These are phyloP conservation scores for Magnusiomyces magnusii DNA, from an alignment of 1,139 yeast species.

Conservation along the genomic window DNA sequence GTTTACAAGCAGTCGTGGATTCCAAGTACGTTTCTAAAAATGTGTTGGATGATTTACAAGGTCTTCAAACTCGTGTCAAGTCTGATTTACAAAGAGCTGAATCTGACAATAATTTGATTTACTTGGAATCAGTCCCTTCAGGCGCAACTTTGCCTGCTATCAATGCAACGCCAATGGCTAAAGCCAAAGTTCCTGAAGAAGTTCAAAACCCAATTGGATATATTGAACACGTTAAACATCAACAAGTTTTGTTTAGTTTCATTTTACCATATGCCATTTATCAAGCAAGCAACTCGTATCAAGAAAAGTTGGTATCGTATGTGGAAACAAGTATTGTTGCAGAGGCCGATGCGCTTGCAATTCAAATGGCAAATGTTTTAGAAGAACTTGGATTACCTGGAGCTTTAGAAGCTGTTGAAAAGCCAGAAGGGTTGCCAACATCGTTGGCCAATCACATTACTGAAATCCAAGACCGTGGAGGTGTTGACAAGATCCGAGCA, in stretches of 20 bases:
- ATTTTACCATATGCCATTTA: conserved; percentile 61
- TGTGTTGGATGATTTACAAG: conserved; percentile 43
- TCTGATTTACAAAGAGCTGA: conserved; percentile 51
- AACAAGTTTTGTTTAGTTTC: conserved; percentile 41
- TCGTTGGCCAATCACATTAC: conserved; percentile 49
- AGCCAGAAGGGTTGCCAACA: conserved; percentile 57
- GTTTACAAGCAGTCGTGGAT: conserved; percentile 18
- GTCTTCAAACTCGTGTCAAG: conserved; percentile 41
- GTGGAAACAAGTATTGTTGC: conserved; percentile 43
- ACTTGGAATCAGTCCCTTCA: conserved; percentile 56
- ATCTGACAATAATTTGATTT: conserved; percentile 74
- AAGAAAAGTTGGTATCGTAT: conserved; percentile 55
- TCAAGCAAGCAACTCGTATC: conserved; percentile 60
- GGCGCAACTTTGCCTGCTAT: conserved; percentile 39
- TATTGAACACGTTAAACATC: conserved; percentile 18
- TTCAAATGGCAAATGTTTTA: conserved; percentile 37
- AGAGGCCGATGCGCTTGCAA: conserved; percentile 48
- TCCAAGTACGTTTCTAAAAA: conserved; percentile 39
- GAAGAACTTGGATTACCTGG: conserved; percentile 44
- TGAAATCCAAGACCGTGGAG: conserved; percentile 51
- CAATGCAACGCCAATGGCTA: conserved; percentile 46
- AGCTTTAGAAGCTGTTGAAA: conserved; percentile 53
- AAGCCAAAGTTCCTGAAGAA: conserved; percentile 40
- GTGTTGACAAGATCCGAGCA: conserved; percentile 39
- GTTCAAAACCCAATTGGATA: conserved; percentile 19